Conservation (phyloP, 2,329 filamentous ascomycete genomes). For the Plenodomus tracheiphilus region DNA sequence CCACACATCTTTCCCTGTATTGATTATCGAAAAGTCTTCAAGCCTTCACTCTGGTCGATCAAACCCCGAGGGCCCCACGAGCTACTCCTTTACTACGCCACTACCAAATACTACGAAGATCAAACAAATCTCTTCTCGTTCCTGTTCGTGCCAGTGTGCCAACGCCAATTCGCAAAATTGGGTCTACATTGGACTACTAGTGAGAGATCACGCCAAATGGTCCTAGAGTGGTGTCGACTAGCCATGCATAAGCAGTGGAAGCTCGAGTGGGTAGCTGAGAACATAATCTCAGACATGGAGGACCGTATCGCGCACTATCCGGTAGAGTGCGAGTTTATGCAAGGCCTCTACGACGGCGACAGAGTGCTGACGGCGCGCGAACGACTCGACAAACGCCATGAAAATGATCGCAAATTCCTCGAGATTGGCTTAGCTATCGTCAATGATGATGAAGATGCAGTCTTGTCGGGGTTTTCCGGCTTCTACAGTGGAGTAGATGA, state of each 20-base stretch:
- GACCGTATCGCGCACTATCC: background rate
- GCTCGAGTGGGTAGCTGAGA: background rate
- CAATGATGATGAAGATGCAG: constrained; percentile 1
- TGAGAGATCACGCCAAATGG: background rate
- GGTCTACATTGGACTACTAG: background rate
- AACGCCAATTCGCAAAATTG: background rate
- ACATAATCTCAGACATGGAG: background rate
- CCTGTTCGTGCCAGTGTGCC: background rate
- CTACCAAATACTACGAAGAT: background rate
- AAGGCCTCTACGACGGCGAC: background rate
- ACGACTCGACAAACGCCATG: background rate
- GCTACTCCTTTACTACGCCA: background rate
- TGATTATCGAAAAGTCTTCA: background rate
- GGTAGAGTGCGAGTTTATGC: background rate
- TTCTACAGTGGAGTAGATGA: constrained; percentile 8
- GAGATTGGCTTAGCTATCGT: background rate
- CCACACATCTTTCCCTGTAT: background rate
- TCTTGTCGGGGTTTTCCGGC: background rate
- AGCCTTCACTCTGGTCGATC: background rate
- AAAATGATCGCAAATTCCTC: constrained; percentile 1
- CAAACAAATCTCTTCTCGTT: background rate
- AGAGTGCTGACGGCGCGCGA: background rate
- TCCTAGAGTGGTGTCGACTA: background rate
- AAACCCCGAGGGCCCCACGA: background rate
- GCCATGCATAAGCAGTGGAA: background rate